These are phyloP conservation scores for Pestalotiopsis sp. DNA, from an alignment of 2,329 filamentous ascomycete species.

Conservation along the genomic window DNA sequence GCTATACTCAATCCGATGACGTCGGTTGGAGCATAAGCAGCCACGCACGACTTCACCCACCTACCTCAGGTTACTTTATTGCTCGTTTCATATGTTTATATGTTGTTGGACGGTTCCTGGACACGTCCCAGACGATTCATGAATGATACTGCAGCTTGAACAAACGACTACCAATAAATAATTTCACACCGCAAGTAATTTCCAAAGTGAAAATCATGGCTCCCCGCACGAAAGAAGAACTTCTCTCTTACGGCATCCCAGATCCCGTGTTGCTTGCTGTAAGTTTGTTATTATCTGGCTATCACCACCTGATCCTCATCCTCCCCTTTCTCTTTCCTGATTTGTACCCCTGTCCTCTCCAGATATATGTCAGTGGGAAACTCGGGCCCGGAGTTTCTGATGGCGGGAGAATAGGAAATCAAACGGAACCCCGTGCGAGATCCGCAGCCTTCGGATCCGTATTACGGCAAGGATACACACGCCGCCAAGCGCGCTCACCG, in stretches of 20 bases:
- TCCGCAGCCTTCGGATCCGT: conserved; percentile 22
- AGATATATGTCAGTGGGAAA: not conserved
- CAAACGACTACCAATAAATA: not conserved
- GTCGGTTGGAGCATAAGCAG: not conserved
- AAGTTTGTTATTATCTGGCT: conserved; percentile 7
- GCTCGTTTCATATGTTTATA: not conserved
- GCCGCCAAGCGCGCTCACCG: conserved; percentile 21
- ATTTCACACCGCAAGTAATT: not conserved
- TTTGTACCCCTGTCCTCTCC: not conserved
- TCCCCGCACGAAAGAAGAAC: conserved; percentile 21
- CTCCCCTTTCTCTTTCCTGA: not conserved
- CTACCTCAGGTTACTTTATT: not conserved
- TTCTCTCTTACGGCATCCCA: conserved; percentile 21
- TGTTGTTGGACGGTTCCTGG: too few relatives aligned
- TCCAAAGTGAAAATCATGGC: conserved; percentile 14
- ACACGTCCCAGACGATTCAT: too few relatives aligned
- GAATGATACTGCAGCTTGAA: not conserved
- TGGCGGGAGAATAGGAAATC: conserved; percentile 16
- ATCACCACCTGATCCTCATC: not conserved
- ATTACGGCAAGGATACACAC: conserved; percentile 21
- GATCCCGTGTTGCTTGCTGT: conserved; percentile 22
- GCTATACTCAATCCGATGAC: not conserved
- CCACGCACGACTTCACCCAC: not conserved
- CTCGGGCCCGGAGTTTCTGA: not conserved
- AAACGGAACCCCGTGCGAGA: conserved; percentile 19